These are phyloP conservation scores for Phoma sp. DNA, from an alignment of 2,329 filamentous ascomycete genomes.

Conservation along the genomic window DNA sequence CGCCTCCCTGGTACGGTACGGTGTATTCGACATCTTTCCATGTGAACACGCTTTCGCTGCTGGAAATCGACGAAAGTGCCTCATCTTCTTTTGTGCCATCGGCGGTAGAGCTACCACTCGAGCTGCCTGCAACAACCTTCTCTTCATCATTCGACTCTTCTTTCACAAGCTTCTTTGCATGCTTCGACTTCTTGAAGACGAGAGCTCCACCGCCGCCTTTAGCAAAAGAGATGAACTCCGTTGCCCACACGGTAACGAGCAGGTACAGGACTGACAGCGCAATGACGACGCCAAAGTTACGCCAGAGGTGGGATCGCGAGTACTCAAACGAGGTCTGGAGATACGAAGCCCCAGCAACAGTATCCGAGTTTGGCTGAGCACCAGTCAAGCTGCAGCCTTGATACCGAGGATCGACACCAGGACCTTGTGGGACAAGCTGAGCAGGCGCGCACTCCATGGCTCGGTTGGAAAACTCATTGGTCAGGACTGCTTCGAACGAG, in stretches of 20 bases:
- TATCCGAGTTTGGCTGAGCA: constrained; percentile 59
- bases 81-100: constrained; percentile 36
- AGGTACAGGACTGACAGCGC: constrained; percentile 80
- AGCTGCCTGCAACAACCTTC: constrained; percentile 51
- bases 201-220: constrained; percentile 70
- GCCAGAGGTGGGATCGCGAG: constrained; percentile 66
- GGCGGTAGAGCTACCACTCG: constrained; percentile 30
- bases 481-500: constrained; percentile 70
- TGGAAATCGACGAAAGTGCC: constrained; percentile 46
- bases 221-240: constrained; percentile 72
- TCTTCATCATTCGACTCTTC: constrained; percentile 65
- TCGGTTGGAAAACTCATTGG: constrained; percentile 69
- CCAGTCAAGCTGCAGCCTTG: constrained; percentile 71
- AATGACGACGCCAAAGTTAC: constrained; percentile 80
- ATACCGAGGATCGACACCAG: constrained; percentile 61
- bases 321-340: constrained; percentile 64
- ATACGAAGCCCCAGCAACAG: constrained; percentile 64
- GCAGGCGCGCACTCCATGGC: constrained; percentile 65
- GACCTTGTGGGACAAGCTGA: constrained; percentile 67
- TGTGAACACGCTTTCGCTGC: constrained; percentile 49
- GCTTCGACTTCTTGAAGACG: constrained; percentile 74
- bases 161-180: constrained; percentile 62
- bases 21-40: constrained; percentile 65
- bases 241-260: constrained; percentile 71
- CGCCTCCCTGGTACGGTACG: constrained; percentile 71